Evolutionary conservation across 2,329 filamentous ascomycete genomes (phyloP), one percentile per base, ranked within the genome.

Genomic region (Nemania sp.): DNA sequence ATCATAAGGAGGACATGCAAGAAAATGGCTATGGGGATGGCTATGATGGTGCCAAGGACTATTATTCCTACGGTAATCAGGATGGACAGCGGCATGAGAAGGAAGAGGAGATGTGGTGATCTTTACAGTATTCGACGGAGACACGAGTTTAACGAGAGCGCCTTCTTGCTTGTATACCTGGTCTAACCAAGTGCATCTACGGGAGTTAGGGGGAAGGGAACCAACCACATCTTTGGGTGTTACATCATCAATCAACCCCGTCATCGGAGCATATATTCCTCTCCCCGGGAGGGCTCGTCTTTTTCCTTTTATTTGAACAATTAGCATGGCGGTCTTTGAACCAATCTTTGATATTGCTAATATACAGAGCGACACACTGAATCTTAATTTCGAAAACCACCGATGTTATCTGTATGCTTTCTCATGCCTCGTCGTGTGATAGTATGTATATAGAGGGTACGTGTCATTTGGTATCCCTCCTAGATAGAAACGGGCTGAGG

Each of bases 1-100:
- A 85, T 64, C 83, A 85, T 65, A 81, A 78, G 52, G 82, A 84
- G 52, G 81, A 84, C 52, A 79, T 79, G 51, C 80, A 82, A 59
- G 74, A 79, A 49, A 75, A 73, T 63, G 82, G 80, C 65, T 80
- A 78, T 67, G 63, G 54, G 45, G 73, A 76, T 52, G 71, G 73
- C 51, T 77, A 82, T 38, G 77, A 76, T 15, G 72, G 65, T 20
- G 68, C 69, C 54, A 76, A 75, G 62, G 73, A 76, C 55, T 75
- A 75, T 51, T 78, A 77, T 66, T 72, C 73, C 15, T 76, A 77
- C 47, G 69, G 56, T 38, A 71, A 74, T 58, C 72, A 75, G 60
- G 72, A 77, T 49, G 73, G 71, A 41, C 72, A 70, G 58, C 72
- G 64, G 26, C 74, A 74, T 32, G 77, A 77, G 27, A 80, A 82